phyloP scores from a whole-genome alignment of 1,284 basidiomycete species.

The Blastosporella zonata region DNA sequence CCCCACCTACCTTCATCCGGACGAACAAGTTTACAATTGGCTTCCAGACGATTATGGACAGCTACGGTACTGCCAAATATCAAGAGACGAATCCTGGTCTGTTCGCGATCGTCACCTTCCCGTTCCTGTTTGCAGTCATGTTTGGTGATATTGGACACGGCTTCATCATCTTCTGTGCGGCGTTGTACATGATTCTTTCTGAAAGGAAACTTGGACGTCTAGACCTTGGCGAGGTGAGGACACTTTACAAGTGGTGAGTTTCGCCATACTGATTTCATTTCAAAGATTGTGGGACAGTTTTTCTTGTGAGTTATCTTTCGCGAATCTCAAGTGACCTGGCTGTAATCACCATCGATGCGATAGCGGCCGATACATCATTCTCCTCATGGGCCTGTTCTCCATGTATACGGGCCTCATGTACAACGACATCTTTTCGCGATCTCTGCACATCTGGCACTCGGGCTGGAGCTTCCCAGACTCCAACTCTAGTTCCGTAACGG shows the following conservation, averaged over 20 bases:
- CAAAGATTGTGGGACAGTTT: conserved; percentile 83
- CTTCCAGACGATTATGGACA: conserved; percentile 98
- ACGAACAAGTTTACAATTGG: conserved; percentile 97
- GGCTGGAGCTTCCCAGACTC: conserved; percentile 82
- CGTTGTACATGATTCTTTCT: conserved; percentile 80
- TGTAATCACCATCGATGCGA: conserved; percentile 18
- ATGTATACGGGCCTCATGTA: conserved; percentile 97
- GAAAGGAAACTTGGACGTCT: conserved; percentile 80
- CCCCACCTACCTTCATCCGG: conserved; percentile 93
- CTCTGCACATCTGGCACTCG: conserved; percentile 85
- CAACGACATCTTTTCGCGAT: conserved; percentile 98
- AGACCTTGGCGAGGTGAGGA: conserved; percentile 73
- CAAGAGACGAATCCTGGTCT: conserved; percentile 98
- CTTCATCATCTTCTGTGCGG: conserved; percentile 76
- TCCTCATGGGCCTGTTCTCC: conserved; percentile 96
- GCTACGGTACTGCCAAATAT: conserved; percentile 93
- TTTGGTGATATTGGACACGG: conserved; percentile 99
- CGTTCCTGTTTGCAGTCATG: conserved; percentile 99
- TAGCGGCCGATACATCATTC: conserved; percentile 96
- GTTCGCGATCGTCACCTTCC: conserved; percentile 93
- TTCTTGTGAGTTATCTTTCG: conserved; percentile 72
- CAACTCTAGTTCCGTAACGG: conserved; percentile 47
- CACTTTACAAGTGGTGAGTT: not conserved
- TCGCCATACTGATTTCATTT: not conserved
- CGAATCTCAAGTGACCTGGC: not conserved